These are phyloP conservation scores for Penicillium tannophilum DNA, from an alignment of 495 filamentous ascomycete species.

Conservation along the genomic window DNA sequence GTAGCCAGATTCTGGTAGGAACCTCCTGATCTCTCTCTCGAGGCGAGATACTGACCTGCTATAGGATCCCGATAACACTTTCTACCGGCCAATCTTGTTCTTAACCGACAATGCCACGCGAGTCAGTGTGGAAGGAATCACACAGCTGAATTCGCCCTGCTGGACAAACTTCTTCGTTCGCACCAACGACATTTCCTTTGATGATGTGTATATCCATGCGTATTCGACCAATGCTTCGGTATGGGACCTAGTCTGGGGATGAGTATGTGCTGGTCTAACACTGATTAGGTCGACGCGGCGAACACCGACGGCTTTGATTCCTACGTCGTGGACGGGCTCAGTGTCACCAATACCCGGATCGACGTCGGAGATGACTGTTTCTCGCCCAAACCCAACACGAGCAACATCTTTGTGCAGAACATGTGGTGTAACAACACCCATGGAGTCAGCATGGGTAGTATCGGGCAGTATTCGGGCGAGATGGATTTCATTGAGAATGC, in stretches of 20 bases:
- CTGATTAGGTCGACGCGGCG: constrained; percentile 45
- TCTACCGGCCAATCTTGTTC: constrained; percentile 58
- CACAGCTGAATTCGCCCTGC: constrained; percentile 58
- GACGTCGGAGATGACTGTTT: constrained; percentile 63
- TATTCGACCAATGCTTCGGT: constrained; percentile 53
- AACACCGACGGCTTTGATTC: constrained; percentile 65
- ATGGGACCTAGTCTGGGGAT: not conserved
- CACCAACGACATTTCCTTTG: constrained; percentile 53
- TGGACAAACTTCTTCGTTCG: constrained; percentile 62
- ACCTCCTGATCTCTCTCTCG: not conserved
- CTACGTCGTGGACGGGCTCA: constrained; percentile 49
- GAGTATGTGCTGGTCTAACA: not conserved
- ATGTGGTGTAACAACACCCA: constrained; percentile 62
- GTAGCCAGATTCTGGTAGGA: constrained; percentile 45
- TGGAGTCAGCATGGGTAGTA: constrained; percentile 59
- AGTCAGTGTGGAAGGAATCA: constrained; percentile 56
- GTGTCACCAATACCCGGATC: constrained; percentile 51
- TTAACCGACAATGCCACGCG: constrained; percentile 58
- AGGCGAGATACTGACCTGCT: not conserved
- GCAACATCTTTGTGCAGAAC: constrained; percentile 58
- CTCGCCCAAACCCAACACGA: constrained; percentile 60
- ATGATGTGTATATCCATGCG: constrained; percentile 55
- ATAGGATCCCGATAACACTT: constrained; percentile 53
- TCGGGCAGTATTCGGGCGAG: constrained; percentile 58
- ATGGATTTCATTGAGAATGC: constrained; percentile 56